Percentiles rank a stretch among this genome's conserved stretches.
These are phyloP conservation scores for Populus hybrid DNA, from an alignment of 441 rosid genomes.

Conservation along the genomic window DNA sequence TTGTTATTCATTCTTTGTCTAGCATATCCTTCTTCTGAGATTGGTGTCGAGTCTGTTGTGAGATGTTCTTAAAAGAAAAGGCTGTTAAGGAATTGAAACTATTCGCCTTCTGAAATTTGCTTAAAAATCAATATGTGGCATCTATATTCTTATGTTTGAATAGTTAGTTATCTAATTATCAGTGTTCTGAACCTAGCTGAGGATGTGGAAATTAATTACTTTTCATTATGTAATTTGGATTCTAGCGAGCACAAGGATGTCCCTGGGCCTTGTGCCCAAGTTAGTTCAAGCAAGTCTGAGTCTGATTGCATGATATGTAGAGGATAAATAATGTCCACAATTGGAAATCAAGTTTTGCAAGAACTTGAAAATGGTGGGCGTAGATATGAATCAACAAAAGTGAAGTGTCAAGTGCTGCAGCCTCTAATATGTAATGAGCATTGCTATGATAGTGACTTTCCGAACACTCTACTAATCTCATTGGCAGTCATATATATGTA, in stretches of 20 bases:
- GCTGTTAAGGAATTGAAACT: not conserved
- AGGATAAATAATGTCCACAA: not conserved
- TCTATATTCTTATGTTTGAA: not conserved
- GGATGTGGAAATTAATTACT: not conserved
- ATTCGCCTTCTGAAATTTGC: no score
- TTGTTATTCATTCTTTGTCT: conserved; percentile 8
- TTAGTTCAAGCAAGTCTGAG: not conserved
- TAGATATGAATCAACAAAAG: not conserved
- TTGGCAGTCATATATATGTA: not conserved
- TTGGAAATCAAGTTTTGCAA: not conserved
- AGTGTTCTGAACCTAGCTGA: not conserved
- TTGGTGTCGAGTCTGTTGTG: not conserved
- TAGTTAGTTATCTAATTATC: not conserved
- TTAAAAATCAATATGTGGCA: no score
- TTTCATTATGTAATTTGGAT: not conserved
- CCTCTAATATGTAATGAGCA: not conserved
- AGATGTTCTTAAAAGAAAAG: not conserved
- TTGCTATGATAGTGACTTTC: not conserved
- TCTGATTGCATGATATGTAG: not conserved
- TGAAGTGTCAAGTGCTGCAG: not conserved
- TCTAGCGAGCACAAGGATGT: not conserved
- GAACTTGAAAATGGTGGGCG: not conserved
- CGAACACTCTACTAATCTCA: not conserved
- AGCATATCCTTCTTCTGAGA: not conserved
- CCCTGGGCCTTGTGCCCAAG: not conserved